These are phyloP conservation scores for Asterochloris sp. DNA, from an alignment of 139 green algal species.

Conservation along the genomic window DNA sequence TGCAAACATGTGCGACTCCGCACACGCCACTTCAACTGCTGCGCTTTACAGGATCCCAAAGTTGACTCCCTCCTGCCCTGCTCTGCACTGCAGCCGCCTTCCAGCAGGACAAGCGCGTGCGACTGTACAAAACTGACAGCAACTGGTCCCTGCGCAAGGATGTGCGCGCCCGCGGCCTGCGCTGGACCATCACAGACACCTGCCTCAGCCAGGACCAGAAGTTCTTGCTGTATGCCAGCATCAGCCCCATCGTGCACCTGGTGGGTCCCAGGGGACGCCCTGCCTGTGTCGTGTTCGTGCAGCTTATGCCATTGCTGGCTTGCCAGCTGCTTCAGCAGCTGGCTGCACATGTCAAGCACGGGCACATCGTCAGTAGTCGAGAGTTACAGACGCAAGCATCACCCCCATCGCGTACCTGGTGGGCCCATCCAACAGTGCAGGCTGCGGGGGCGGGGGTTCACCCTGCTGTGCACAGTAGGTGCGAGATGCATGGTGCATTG, in stretches of 20 bases:
- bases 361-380: background rate
- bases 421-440: background rate
- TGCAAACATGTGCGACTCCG: no score
- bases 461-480: background rate
- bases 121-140: constrained; percentile 66
- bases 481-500: background rate
- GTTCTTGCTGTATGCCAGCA: constrained; percentile 78
- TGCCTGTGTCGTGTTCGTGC: no score
- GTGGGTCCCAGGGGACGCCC: constrained; percentile 27
- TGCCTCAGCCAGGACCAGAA: constrained; percentile 67
- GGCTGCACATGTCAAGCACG: background rate
- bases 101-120: constrained; percentile 62
- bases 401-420: background rate
- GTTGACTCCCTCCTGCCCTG: no score
- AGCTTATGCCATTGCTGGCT: background rate
- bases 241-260: constrained; percentile 66
- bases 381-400: background rate
- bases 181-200: constrained; percentile 83
- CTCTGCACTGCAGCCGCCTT: constrained; percentile 38
- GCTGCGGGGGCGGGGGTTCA: background rate
- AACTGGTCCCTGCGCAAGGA: constrained; percentile 75
- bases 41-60: no score
- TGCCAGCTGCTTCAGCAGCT: background rate
- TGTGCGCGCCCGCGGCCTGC: constrained; percentile 58
- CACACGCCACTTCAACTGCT: no score